Conservation (phyloP, 805 yeast species). For the Candida gorgasii region DNA sequence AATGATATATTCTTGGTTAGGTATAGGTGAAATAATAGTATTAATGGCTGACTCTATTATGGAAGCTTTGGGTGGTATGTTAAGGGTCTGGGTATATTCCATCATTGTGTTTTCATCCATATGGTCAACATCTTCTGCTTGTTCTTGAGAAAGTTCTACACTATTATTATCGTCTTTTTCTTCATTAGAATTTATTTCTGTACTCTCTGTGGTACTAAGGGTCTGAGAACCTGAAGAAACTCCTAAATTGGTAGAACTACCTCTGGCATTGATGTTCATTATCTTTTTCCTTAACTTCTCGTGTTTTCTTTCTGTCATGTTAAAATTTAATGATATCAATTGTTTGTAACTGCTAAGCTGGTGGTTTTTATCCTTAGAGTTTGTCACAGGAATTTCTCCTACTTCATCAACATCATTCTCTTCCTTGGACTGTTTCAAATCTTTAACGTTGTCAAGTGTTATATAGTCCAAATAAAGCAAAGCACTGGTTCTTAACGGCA, state of each 20-base stretch:
- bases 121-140: constrained; percentile 13
- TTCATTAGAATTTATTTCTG: too few relatives aligned
- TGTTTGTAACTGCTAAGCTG: constrained; percentile 17
- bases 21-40: constrained; percentile 41
- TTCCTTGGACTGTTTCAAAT: constrained; percentile 21
- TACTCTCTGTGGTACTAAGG: too few relatives aligned
- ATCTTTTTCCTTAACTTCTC: constrained; percentile 20
- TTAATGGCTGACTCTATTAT: constrained; percentile 44
- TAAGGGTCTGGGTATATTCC: constrained; percentile 19
- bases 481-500: constrained; percentile 45
- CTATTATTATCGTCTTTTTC: constrained; percentile 13
- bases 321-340: constrained; percentile 21
- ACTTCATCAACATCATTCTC: constrained; percentile 14
- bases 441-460: constrained; percentile 41
- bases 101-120: constrained; percentile 11
- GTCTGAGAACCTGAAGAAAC: too few relatives aligned
- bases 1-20: constrained; percentile 31
- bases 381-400: constrained; percentile 33
- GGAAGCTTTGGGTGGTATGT: constrained; percentile 48
- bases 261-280: constrained; percentile 23
- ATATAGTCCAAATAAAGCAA: constrained; percentile 43
- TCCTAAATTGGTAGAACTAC: constrained; percentile 12
- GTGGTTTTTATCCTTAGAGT: constrained; percentile 6
- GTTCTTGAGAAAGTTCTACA: constrained; percentile 13
- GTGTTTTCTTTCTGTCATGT: constrained; percentile 12